Evolutionary conservation across 768 basidiomycete genomes (phyloP).

Genomic region (Scleroderma citrinum): DNA sequence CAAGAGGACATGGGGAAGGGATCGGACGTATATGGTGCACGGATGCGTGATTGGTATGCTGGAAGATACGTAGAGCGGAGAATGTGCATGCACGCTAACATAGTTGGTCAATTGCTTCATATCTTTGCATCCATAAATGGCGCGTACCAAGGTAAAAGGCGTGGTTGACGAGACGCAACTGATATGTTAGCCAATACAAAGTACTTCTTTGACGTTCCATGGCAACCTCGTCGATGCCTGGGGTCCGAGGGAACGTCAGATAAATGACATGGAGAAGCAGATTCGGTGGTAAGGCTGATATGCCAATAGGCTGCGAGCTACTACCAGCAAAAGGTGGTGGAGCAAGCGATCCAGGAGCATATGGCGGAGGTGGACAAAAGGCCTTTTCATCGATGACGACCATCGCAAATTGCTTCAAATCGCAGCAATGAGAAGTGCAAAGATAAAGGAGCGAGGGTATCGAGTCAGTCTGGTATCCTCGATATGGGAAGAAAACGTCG

Average conservation of each 20-base stretch:
- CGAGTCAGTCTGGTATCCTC: too few species aligned
- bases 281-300: constrained; percentile 48
- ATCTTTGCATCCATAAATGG: background rate
- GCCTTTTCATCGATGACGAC: constrained; percentile 42
- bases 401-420: constrained; percentile 21
- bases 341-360: constrained; percentile 13
- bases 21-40: constrained; percentile 67
- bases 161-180: constrained; percentile 44
- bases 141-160: constrained; percentile 37
- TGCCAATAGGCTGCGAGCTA: constrained; percentile 1
- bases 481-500: too few species aligned
- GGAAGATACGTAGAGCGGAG: constrained; percentile 71
- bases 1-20: constrained; percentile 56
- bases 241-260: constrained; percentile 49
- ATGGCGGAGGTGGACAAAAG: constrained; percentile 33
- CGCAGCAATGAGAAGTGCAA: too few species aligned
- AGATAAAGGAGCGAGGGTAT: too few species aligned
- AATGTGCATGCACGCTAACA: constrained; percentile 71
- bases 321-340: constrained; percentile 33
- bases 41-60: constrained; percentile 55
- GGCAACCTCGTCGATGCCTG: constrained; percentile 34
- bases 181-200: constrained; percentile 63
- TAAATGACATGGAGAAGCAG: constrained; percentile 67
- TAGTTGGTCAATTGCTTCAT: background rate
- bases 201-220: constrained; percentile 56